Base-by-base conservation (phyloP, 163 green algal species). In the Scenedesmus sp. region DNA sequence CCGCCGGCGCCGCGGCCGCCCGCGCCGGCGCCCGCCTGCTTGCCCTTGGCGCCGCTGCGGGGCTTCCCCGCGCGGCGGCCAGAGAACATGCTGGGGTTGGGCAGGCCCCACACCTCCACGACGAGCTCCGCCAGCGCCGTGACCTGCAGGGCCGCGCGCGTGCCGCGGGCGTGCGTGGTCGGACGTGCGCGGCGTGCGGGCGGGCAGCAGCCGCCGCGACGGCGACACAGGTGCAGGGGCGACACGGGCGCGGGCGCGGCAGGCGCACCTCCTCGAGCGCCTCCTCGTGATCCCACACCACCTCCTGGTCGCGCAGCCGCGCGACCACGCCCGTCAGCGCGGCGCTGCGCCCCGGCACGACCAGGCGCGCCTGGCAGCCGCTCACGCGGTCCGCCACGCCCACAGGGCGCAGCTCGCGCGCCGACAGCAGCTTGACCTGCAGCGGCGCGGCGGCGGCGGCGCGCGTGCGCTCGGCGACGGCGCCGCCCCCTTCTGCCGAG, bases 241-340 rank as follows among this genome's bases (percentile, higher is more conserved):
- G n/a, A n/a, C 45, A 54, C 45, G 17, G 14, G 45, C 45, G 14
- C 17, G 45, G 14, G 45, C 1, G 14, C 15, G 17, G 45, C 39
- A 17, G 11, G 10, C 54, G 7, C 36, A 81, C 74, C 74, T 81
- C 63, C n/a, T 29, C 33, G 51, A 81, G 75, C 62, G 44, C 48
- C 29, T 81, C 74, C 20, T 81, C 74, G n/a, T 81, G 74, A 4
- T 81, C 63, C 74, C 74, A 81, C 0, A 44, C 29, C 26, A 74
- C 47, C 34, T 83, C 77, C 51, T 57, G 51, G 60, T 86, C 80
- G 20, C 62, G 87, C 9, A 83, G 90, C 74, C 91, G 86, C 78
- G 39, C 36, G 39, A 42, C 63, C 42, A 67, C 20, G 24, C 69
- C 69, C 50, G 36, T 77, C 24, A 67, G 20, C 14, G 48, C 69